Evolutionary conservation across 495 filamentous ascomycete species (phyloP), one percentile per base, ranked within the genome.

Genomic region (Sporormia fimetaria): DNA sequence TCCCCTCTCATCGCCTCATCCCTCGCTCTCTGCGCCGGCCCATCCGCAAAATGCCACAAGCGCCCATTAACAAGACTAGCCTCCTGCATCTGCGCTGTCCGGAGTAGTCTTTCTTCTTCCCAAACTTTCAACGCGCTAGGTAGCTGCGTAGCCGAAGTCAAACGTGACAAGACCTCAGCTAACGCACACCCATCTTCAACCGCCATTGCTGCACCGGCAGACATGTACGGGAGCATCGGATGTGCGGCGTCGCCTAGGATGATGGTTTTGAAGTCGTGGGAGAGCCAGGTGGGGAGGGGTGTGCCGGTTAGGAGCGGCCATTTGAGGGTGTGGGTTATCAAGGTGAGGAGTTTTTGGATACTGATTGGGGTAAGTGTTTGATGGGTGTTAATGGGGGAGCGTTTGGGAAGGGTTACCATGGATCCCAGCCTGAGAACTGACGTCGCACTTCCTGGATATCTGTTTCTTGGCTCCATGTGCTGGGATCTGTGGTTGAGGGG

Each of bases 241-340:
- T 71, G 69, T 11, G 67, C 67, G 5, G 67, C 68, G 40, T 73
- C 69, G 11, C 68, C 57, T 0, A 70, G 30, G 3, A 73, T 58
- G 0, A 69, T 26, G 1, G 65, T 20, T 28, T 58, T 62, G 3
- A 51, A 54, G 6, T 37, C 43, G 2, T 37, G 17, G 2, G 32
- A 12, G 14, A 47, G 37, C 66, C 68, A 69, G 4, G 38, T 59
- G 3, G 23, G 0, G 3, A 71, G 44, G 0, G 53, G 37, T 0
- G 37, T 35, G 1, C 57, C 57, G 30, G 51, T 63, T 6, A 67
- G 27, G 2, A 67, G 49, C 1, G 58, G 65, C 66, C 59, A 69
- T 55, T 66, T 65, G 17, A 62, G 37, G 5, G 57, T 60, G 4
- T 56, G 55, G 0, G 57, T 47, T 4, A 68, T 60, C 42, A 67